A percentile compares a stretch with the other conserved stretches of the same genome.
phyloP scores from a whole-genome alignment of 768 basidiomycete species.

The Podaxis carcinomalis region DNA sequence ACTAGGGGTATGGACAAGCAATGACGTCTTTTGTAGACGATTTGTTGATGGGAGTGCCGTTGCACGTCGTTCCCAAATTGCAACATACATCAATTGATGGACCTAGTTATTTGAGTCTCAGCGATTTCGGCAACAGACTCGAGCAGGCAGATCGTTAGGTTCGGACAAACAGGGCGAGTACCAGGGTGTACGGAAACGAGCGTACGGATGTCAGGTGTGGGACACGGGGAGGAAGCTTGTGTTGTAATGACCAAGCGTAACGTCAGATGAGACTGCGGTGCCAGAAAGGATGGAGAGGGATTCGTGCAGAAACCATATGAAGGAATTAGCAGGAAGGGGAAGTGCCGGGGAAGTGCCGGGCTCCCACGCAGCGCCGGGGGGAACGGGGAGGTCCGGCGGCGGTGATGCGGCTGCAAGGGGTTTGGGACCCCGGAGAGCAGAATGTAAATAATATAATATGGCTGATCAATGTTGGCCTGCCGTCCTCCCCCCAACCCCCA shows the following conservation, averaged over 20 bases:
- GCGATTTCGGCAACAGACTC: not conserved
- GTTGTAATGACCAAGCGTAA: not conserved
- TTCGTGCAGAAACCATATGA: not conserved
- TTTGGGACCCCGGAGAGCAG: slow-evolving; percentile 2
- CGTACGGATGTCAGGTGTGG: not conserved
- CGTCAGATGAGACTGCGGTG: not conserved
- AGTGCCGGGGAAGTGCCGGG: slow-evolving; percentile 4
- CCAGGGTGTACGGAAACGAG: not conserved
- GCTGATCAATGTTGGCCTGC: slow-evolving; percentile 7
- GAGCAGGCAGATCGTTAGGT: not conserved
- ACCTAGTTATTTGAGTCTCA: not conserved
- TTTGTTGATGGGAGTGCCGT: not conserved
- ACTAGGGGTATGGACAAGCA: not conserved
- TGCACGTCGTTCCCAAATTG: not conserved
- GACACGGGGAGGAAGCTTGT: not conserved
- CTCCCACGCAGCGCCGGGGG: slow-evolving; percentile 2
- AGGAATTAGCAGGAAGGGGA: not conserved
- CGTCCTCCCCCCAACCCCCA: slow-evolving; percentile 21
- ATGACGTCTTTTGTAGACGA: not conserved
- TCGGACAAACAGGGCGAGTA: no score
- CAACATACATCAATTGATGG: not conserved
- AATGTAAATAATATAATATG: not conserved
- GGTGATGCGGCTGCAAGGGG: slow-evolving; percentile 17
- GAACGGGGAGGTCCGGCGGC: slow-evolving; percentile 19
- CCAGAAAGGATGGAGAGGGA: not conserved